Evolutionary conservation across 441 rosid species (phyloP).

Genomic region (Pelargonium myrrhifolium): DNA sequence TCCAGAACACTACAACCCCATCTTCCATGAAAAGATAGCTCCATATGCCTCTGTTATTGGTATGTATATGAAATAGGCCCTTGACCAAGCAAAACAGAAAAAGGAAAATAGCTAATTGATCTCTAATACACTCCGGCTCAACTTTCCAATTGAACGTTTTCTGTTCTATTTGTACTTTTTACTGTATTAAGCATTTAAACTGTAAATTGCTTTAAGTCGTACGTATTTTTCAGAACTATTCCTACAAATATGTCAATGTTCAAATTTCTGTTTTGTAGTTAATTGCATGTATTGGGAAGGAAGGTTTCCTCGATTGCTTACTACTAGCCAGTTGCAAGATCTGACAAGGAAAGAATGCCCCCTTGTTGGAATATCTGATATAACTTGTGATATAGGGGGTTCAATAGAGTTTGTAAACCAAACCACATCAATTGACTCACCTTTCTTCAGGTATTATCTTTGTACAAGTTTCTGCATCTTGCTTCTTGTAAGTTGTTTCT

Average conservation of each 20-base stretch:
- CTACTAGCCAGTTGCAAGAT: conserved; percentile 60
- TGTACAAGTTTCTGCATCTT: background rate
- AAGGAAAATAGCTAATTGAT: background rate
- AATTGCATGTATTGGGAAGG: conserved; percentile 98
- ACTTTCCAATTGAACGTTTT: background rate
- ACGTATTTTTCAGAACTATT: background rate
- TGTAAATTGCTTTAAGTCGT: background rate
- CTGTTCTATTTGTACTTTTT: background rate
- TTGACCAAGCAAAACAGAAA: background rate
- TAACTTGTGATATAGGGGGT: conserved; percentile 85
- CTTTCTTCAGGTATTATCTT: conserved; percentile 64
- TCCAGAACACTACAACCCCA: conserved; percentile 75
- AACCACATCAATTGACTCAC: conserved; percentile 65
- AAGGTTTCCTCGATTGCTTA: conserved; percentile 72
- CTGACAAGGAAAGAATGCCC: conserved; percentile 53
- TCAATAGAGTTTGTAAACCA: conserved; percentile 75
- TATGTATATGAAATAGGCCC: conserved; percentile 24
- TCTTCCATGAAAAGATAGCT: conserved; percentile 68
- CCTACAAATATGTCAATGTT: background rate
- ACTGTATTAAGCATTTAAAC: background rate
- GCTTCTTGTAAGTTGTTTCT: background rate
- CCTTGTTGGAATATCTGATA: conserved; percentile 80
- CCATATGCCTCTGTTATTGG: conserved; percentile 88
- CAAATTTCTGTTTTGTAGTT: conserved; percentile 36
- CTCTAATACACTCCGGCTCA: background rate